Evolutionary conservation across 345 rosid species (phyloP).

Genomic region (Eucalyptus pauciflora): DNA sequence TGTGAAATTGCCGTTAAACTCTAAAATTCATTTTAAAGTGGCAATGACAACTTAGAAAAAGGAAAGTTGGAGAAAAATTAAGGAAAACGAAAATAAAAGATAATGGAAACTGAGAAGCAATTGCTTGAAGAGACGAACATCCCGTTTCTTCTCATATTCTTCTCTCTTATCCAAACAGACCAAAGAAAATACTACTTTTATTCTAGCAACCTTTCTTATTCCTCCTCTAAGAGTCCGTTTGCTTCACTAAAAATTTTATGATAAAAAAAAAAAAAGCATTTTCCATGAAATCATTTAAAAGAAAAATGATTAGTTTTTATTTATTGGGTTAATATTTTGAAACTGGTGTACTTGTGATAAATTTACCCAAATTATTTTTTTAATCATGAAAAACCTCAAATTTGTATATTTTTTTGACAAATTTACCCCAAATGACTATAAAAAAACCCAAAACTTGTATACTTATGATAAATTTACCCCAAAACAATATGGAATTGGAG

Average conservation of each 20-base stretch:
- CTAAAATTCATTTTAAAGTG: background rate
- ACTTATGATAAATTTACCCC: too few species aligned
- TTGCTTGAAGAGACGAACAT: background rate
- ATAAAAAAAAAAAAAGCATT: too few species aligned
- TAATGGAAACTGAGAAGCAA: background rate
- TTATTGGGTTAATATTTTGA: too few species aligned
- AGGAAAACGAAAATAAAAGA: background rate
- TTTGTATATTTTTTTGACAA: too few species aligned
- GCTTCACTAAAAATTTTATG: background rate
- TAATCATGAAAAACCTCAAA: too few species aligned
- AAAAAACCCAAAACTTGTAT: fast-evolving
- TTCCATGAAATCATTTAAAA: too few species aligned
- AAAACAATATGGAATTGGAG: too few species aligned
- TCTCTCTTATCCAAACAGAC: background rate
- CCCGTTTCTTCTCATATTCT: background rate
- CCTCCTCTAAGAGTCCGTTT: too few species aligned
- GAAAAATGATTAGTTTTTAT: too few species aligned
- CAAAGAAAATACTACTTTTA: background rate
- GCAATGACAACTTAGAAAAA: background rate
- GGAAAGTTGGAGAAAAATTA: background rate
- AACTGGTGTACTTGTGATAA: fast-evolving
- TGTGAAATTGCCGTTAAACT: background rate
- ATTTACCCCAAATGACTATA: too few species aligned
- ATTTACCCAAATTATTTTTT: too few species aligned
- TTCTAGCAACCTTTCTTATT: too few species aligned